These are phyloP conservation scores for Neurospora cerealis DNA, from an alignment of 495 filamentous ascomycete genomes.

Conservation along the genomic window DNA sequence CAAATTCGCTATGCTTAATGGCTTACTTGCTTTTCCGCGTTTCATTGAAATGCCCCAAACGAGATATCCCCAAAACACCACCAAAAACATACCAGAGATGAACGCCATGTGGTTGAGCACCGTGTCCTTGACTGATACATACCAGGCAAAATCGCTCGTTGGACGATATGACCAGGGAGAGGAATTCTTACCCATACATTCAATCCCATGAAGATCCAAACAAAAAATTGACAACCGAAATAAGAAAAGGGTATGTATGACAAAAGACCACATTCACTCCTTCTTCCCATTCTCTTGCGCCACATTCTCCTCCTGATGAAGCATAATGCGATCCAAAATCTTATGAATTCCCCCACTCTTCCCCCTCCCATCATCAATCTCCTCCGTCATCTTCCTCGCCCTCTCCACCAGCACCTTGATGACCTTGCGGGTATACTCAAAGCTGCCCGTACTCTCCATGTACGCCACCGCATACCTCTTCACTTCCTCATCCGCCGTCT, in stretches of 20 bases:
- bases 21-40: not conserved
- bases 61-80: not conserved
- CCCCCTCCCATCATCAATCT: conserved; percentile 47
- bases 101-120: not conserved
- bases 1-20: not conserved
- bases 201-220: not conserved
- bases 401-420: conserved; percentile 54
- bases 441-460: conserved; percentile 83
- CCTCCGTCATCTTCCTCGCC: conserved; percentile 56
- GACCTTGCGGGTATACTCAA: conserved; percentile 71
- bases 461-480: conserved; percentile 88
- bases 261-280: not conserved
- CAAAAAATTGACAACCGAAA: not conserved
- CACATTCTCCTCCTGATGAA: not conserved
- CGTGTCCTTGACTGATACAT: not conserved
- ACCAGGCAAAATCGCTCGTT: not conserved
- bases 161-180: not conserved
- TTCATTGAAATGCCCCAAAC: not conserved
- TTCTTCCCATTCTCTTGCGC: not conserved
- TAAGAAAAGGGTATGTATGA: not conserved
- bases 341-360: conserved; percentile 35
- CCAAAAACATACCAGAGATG: not conserved
- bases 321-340: conserved; percentile 37
- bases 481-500: conserved; percentile 74
- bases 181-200: not conserved